Percentiles rank a stretch among this genome's conserved stretches.
phyloP scores from a whole-genome alignment of 768 basidiomycete genomes.

The Tricholoma flavovirens region DNA sequence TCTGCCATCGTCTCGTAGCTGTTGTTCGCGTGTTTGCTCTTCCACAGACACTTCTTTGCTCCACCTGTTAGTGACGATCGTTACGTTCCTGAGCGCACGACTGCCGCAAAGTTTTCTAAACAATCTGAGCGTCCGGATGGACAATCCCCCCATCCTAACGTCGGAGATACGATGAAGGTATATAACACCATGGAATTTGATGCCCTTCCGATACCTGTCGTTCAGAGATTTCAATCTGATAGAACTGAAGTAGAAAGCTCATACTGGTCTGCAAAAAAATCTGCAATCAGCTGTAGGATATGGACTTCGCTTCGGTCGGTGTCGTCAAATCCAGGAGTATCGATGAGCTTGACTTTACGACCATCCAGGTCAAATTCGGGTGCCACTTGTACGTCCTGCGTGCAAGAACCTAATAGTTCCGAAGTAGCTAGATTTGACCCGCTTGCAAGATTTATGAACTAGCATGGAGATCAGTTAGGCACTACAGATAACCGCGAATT shows the following conservation, averaged over 20 bases:
- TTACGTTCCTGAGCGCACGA: constrained; percentile 35
- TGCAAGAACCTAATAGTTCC: not conserved
- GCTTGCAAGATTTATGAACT: constrained; percentile 1
- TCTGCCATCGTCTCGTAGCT: constrained; percentile 9
- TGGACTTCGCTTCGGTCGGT: constrained; percentile 24
- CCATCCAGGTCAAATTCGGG: constrained; percentile 25
- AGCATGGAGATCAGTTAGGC: not conserved
- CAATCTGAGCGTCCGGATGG: constrained; percentile 36
- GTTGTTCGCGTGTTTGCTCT: constrained; percentile 23
- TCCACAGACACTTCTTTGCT: constrained; percentile 25
- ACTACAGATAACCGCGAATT: not conserved
- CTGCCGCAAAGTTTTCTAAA: constrained; percentile 40
- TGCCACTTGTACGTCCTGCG: not conserved
- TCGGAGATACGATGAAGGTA: constrained; percentile 35
- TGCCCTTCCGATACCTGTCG: constrained; percentile 11
- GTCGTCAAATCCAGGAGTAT: constrained; percentile 40
- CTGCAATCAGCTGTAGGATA: constrained; percentile 23
- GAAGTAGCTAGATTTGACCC: not conserved
- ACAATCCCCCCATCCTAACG: constrained; percentile 30
- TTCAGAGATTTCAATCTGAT: not conserved
- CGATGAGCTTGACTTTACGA: constrained; percentile 25
- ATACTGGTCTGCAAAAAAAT: constrained; percentile 1
- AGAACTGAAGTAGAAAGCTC: not conserved
- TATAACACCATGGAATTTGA: constrained; percentile 31
- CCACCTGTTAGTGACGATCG: constrained; percentile 43